Base-by-base conservation (phyloP, 2,329 filamentous ascomycete genomes). In the Hypoxylon sp. region DNA sequence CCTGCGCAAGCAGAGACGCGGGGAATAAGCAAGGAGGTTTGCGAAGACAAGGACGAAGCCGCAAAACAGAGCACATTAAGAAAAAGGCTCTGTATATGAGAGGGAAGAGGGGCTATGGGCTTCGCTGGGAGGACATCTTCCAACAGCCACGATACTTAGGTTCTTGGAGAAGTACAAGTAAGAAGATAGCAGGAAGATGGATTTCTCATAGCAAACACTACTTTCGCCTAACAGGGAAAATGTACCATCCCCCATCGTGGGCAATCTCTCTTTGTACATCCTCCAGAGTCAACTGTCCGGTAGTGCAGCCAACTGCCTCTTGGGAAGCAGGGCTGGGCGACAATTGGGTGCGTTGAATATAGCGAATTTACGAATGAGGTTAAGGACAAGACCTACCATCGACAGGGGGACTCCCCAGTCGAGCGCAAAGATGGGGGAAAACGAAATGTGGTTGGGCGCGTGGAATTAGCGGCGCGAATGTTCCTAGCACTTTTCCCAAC, bases 401-500 rank as follows among this genome's bases (percentile, higher is more conserved):
- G 41, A 48, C 60, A 48, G 60, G 56, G 56, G 42, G 35, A 53
- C 55, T 59, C 55, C 51, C 50, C 51, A 52, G 49, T 57, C 49
- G 52, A 59, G 64, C 61, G 55, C 59, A 59, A 60, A 60, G 57
- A 60, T 45, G 60, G 62, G 41, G 53, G n/a, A 59, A 55, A 55
- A 48, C 49, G 38, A 31, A 40, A 38, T 54, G 49, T 66, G 64
- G 63, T 69, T 68, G 67, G 66, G 29, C 34, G 46, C 43, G 44
- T 51, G 51, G 36, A 49, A 63, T 42, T 41, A 61, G 59, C 63
- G 67, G 65, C 63, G 64, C 66, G 57, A 64, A 40, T 51, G 38
- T 61, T 46, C 54, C 46, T 57, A 57, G 54, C 61, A 61, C 55
- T 58, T 55, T 58, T 63, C 46, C 55, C 29, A 32, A 63, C 63